Base-by-base conservation (phyloP, 73 alveolate species). In the Uronychia setigera region DNA sequence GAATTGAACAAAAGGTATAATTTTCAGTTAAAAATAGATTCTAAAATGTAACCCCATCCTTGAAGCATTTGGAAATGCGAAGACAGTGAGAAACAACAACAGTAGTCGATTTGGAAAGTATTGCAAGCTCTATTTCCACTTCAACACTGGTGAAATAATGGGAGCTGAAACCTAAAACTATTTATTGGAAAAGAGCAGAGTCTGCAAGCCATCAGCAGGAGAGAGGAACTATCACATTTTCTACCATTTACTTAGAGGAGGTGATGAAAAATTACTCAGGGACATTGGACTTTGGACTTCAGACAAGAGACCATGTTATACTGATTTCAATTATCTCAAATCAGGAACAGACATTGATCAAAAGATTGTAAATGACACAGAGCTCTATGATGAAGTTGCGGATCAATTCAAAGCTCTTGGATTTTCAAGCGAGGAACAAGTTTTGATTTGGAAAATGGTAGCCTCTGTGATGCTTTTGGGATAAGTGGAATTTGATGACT, bases 91-190 rank as follows among this genome's bases (percentile, higher is more conserved):
- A 79, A 97, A 97, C 92, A 94, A 96, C 86, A 97, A 97, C 81
- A 86, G 97, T 78, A 91, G 99, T 77, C 88, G 99, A 80, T 98
- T 99, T 87, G 99, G 99, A 33, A 98, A 98, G 90, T 97, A 96
- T 89, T 98, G 97, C 58, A 94, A 95, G 83, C 90, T 99, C 58
- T 97, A 91, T 92, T 87, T 97, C 34, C 93, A 96, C 81, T 83
- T 90, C 29, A 80, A 86, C 19, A 96, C 88, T 33, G 96, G 97
- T 77, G 96, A 90, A 82, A 95, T 97, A 58, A 90, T 93, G 33
- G 99, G 99, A 67, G 99, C 99, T 29, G 90, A 91, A 78, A 95
- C 98, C 76, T 91, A 91, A 75, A 96, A 97, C 80, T 98, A 96
- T 86, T 88, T 97, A 27, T 81, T 98, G 60, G 99, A 98, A 87